Conservation (phyloP, 805 yeast genomes). For the Sugiyamaella mastotermitis region DNA sequence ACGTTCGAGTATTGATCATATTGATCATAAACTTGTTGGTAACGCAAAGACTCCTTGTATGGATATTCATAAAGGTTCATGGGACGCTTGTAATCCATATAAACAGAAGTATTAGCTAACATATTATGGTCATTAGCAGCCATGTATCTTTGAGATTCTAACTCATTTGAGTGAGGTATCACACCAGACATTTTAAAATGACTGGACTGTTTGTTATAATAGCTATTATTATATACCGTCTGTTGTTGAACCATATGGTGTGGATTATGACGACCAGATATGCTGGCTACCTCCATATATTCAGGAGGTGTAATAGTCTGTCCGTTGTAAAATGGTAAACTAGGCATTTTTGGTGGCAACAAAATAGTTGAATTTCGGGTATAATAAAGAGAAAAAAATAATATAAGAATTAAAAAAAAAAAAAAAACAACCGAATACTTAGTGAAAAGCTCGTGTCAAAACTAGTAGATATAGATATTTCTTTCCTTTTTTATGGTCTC, state of each 20-base stretch:
- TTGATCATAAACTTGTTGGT: conserved; percentile 1
- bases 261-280: conserved; percentile 11
- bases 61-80: conserved; percentile 1
- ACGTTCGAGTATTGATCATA: not conserved
- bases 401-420: not conserved
- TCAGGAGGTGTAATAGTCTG: conserved; percentile 17
- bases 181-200: too few species aligned
- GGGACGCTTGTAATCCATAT: not conserved
- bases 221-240: too few species aligned
- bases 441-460: conserved; percentile 23
- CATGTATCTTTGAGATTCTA: too few species aligned
- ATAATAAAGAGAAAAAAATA: not conserved
- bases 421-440: conserved; percentile 16
- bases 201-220: too few species aligned
- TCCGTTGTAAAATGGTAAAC: conserved; percentile 11
- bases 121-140: not conserved
- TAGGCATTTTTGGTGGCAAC: conserved; percentile 8
- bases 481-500: too few species aligned
- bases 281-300: conserved; percentile 10
- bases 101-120: not conserved
- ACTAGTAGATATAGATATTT: too few species aligned
- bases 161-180: too few species aligned
- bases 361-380: not conserved
- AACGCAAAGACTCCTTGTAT: not conserved
- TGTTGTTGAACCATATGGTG: too few species aligned